Evolutionary conservation across 768 basidiomycete species (phyloP), one percentile per base, ranked within the genome.

Genomic region (Termitomyces titanicus): DNA sequence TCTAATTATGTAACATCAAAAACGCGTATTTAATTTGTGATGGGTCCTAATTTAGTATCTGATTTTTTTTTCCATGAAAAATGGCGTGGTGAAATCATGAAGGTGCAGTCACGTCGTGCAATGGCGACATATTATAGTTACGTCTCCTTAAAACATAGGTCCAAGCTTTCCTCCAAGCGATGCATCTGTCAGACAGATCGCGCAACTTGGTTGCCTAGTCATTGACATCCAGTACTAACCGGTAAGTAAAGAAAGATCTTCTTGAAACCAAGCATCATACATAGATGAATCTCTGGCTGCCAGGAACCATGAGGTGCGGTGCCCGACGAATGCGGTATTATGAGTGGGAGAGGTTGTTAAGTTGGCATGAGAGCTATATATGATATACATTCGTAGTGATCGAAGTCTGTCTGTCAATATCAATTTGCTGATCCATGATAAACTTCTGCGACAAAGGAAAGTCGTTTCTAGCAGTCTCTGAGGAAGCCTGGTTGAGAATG

Each of bases 1-100:
- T 20, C 17, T 50, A 46, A 31, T 55, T 43, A 47, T 25, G 17
- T 45, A 45, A 53, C 27, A 5, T 20, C 3, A 7, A 53, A 46
- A 45, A 53, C 52, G 43, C 31, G 25, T 43, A 27, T 48, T 31
- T 39, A 33, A 29, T 29, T 46, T 33, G 25, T 43, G 54, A 55
- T 55, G 47, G 46, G 29, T 15, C 39, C 44, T 38, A 5, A 25
- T 15, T 27, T 15, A 20, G 3, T 51, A 8, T 25, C 3, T 34
- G n/a, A 6, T 12, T 10, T 50, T 31, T 51, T 55, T 44, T 49
- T 55, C 54, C 55, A 25, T 18, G 48, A 50, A 48, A 46, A 43
- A 35, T 47, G 47, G 47, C n/a, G 38, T 38, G 33, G 33, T 20
- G 35, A 49, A 38, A 38, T n/a, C 25, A 25, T 44, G 18, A 10